phyloP scores from a whole-genome alignment of 2,329 filamentous ascomycete genomes.

The Aspergillus arachidicola region DNA sequence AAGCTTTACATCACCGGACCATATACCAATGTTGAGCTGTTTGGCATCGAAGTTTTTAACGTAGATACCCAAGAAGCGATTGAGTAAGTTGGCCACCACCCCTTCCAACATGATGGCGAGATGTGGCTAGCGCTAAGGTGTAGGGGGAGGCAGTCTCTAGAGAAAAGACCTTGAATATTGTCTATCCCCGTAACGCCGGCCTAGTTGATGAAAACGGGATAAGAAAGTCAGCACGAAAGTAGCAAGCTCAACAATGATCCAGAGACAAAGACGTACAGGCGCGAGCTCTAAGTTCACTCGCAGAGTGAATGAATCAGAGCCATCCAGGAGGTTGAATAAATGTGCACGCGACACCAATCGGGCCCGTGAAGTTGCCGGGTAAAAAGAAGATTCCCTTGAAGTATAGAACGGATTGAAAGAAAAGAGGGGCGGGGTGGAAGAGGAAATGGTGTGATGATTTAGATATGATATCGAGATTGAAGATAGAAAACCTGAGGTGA shows the following conservation, averaged over 20 bases:
- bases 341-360: slow-evolving; percentile 33
- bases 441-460: slow-evolving; percentile 4
- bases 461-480: slow-evolving; percentile 9
- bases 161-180: not conserved
- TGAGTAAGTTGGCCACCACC: slow-evolving; percentile 93
- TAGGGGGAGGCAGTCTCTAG: slow-evolving; percentile 40
- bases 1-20: slow-evolving; percentile 97
- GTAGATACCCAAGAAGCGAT: slow-evolving; percentile 99
- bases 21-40: slow-evolving; percentile 97
- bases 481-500: not conserved
- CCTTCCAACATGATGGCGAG: slow-evolving; percentile 86
- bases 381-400: slow-evolving; percentile 3
- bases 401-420: not conserved
- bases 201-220: slow-evolving; percentile 6
- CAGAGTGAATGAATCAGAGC: slow-evolving; percentile 21
- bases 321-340: slow-evolving; percentile 31
- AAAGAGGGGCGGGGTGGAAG: slow-evolving; percentile 7
- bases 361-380: slow-evolving; percentile 9
- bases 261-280: slow-evolving; percentile 12
- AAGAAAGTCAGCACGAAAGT: slow-evolving; percentile 14
- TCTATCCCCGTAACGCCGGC: slow-evolving; percentile 8
- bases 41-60: slow-evolving; percentile 99
- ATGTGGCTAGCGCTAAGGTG: slow-evolving; percentile 73
- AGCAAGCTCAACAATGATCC: slow-evolving; percentile 4
- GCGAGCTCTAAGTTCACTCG: slow-evolving; percentile 27